Base-by-base conservation (phyloP, 1,284 basidiomycete genomes). In the Cutaneotrichosporon cyanovorans region DNA sequence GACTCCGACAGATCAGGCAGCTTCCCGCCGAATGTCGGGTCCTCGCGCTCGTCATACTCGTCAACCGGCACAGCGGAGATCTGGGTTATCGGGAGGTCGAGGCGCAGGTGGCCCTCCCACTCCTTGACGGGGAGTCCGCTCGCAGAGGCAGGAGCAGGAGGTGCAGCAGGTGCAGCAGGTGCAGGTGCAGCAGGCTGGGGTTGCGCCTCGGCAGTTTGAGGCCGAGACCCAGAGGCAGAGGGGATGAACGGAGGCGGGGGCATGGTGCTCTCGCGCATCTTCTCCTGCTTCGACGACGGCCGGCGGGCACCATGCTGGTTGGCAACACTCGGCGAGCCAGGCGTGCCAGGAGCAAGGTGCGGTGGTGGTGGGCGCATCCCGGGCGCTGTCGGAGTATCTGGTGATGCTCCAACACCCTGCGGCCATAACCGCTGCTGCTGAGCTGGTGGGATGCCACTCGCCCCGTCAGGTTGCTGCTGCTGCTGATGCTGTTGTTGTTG, bases 81-180 rank as follows among this genome's bases (percentile, higher is more conserved):
- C 16, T 76, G 75, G 6, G 85, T 87, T 42, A 81, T 78, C 30
- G 75, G 73, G 21, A 78, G 76, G 62, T 82, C 81, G 46, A 82
- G 73, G 8, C 74, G 73, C 12, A 73, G 76, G 59, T 58, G 50
- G 5, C 46, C 37, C 50, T 67, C 60, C 70, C 70, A 72, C 34
- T 64, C 66, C 50, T 61, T 61, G 16, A 69, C 60, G 0, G 68
- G 71, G 10, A 71, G 52, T 8, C 14, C 32, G 32, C 16, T 34
- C 6, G 11, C n/a, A 8, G 32, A 15, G 15, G 40, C 19, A 21
- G 42, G 42, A 20, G 60, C 62, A 31, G 62, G 70, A 46, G 52
- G 73, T 44, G 63, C n/a, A n/a, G n/a, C n/a, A n/a, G n/a, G n/a
- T 31, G 30, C 30, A 16, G 11, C n/a, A 8, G 32, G 32, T 6